A percentile compares a stretch with the other conserved stretches of the same genome.
phyloP scores from a whole-genome alignment of 768 basidiomycete genomes.

The Tylopilus plumbeoviolaceoides region DNA sequence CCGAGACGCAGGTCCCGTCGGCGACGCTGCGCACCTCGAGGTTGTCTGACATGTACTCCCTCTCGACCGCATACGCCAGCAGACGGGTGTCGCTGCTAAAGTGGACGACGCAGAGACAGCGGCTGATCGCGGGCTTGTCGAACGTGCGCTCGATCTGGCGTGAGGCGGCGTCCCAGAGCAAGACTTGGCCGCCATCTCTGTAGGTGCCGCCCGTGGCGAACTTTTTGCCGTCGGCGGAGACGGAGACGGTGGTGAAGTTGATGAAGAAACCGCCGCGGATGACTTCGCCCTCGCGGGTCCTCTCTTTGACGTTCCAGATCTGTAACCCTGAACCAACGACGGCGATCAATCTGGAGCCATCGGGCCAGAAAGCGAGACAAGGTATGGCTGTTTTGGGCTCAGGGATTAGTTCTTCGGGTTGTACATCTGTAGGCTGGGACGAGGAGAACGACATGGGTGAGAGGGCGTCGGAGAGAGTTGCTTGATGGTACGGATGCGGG shows the following conservation, averaged over 20 bases:
- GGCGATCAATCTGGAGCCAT: constrained; percentile 23
- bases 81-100: constrained; percentile 20
- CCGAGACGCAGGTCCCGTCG: constrained; percentile 11
- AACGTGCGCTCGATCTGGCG: constrained; percentile 24
- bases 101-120: constrained; percentile 22
- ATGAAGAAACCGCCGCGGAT: constrained; percentile 26
- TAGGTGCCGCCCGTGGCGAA: constrained; percentile 24
- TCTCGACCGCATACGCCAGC: constrained; percentile 19
- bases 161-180: constrained; percentile 20
- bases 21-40: constrained; percentile 14
- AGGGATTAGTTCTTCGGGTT: constrained; percentile 15
- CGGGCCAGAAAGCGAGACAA: constrained; percentile 24
- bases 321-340: constrained; percentile 25
- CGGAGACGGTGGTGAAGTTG: constrained; percentile 22
- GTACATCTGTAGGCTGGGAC: neutral
- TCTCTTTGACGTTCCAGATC: constrained; percentile 24
- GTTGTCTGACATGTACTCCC: constrained; percentile 25
- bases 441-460: constrained; percentile 14
- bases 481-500: constrained; percentile 5
- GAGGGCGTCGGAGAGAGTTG: constrained; percentile 4
- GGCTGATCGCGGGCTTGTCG: constrained; percentile 20
- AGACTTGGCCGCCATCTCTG: constrained; percentile 22
- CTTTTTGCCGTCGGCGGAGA: constrained; percentile 23
- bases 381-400: constrained; percentile 16
- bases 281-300: constrained; percentile 16